Evolutionary conservation across 345 rosid genomes (phyloP), one percentile per base, ranked within the genome.

Genomic region (Garcia nutans): DNA sequence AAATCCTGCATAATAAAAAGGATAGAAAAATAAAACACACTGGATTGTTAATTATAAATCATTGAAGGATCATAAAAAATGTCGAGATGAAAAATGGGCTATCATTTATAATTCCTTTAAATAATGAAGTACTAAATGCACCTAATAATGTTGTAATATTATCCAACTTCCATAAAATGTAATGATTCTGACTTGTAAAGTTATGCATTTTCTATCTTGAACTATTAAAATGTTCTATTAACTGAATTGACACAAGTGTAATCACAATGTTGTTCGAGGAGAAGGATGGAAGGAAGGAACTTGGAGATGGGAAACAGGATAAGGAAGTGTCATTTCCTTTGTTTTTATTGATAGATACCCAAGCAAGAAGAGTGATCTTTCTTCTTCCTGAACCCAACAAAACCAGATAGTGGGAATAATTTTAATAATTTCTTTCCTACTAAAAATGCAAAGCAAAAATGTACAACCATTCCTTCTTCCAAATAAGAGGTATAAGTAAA

Each of bases 1-100:
- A 95, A 86, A 77, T 95, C 99, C 98, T 95, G 89, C 84, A 72
- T 69, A 45, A 37, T 37, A 55, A 28, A 70, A 17, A 59, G 31
- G 28, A 1, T 19, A 28, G 3, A 71, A 68, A 74, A 50, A 55
- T 71, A 16, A 31, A 77, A 42, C 5, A 1, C 66, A 13, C 44
- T 47, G 65, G 41, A 31, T 1, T 19, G 72, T 45, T 37, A 59
- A 65, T 65, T 73, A 47, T 28, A 64, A 1, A 23, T 60, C 52
- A 41, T 17, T 45, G 19, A 75, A 19, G 68, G 56, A 41, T 61
- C 22, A 37, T 71, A 37, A 20, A 37, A 17, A 31, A 33, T 56
- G 50, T 10, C 6, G 2, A 4, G 47, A 37, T 47, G 8, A 9
- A 26, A 19, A 54, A 70, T 49, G 55, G 8, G 56, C 8, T 67